Percentiles rank a stretch among this genome's conserved stretches.
These are phyloP conservation scores for Lactifluus subvellereus DNA, from an alignment of 768 basidiomycete species.

Conservation along the genomic window DNA sequence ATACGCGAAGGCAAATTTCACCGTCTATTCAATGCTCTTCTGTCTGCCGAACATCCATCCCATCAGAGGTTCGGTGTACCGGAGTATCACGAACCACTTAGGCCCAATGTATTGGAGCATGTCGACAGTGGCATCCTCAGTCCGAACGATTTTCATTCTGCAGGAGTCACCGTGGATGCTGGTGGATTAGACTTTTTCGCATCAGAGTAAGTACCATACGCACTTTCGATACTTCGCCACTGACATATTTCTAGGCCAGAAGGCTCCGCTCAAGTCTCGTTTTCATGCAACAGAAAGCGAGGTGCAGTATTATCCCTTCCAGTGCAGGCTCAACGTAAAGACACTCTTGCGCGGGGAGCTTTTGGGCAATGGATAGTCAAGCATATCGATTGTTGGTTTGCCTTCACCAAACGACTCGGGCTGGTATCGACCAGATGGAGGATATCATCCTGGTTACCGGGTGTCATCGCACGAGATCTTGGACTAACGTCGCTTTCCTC, in stretches of 20 bases:
- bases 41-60: constrained; percentile 5
- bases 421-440: background rate
- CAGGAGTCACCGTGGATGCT: background rate
- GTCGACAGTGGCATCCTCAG: background rate
- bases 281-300: background rate
- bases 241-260: background rate
- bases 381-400: background rate
- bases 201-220: background rate
- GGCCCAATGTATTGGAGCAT: background rate
- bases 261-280: background rate
- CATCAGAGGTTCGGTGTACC: background rate
- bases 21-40: constrained; percentile 21
- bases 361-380: constrained; percentile 2
- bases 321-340: background rate
- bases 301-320: constrained; percentile 7
- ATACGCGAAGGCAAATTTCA: constrained; percentile 21
- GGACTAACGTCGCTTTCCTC: background rate
- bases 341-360: background rate
- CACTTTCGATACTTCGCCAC: background rate
- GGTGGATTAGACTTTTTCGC: background rate
- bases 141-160: background rate
- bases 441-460: constrained; percentile 6
- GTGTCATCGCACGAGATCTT: background rate
- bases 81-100: background rate
- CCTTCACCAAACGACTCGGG: background rate